phyloP scores from a whole-genome alignment of 1,284 basidiomycete species.

The Ceratobasidium sp. region DNA sequence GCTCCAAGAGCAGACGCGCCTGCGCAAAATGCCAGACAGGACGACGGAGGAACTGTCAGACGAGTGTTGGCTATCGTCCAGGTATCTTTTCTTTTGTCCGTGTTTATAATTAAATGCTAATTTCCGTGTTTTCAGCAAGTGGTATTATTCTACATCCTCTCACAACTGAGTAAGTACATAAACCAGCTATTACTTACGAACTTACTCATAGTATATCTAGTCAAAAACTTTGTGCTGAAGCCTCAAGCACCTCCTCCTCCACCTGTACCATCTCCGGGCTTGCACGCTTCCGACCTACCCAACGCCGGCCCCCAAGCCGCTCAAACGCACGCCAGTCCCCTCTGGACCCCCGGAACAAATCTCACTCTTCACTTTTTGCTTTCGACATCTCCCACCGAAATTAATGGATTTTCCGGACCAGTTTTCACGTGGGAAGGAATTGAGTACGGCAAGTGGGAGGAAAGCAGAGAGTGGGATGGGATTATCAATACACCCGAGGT shows the following conservation, averaged over 20 bases:
- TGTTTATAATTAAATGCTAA: slow-evolving; percentile 53
- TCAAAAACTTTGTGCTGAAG: slow-evolving; percentile 16
- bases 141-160: slow-evolving; percentile 32
- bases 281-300: slow-evolving; percentile 26
- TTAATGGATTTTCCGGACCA: slow-evolving; percentile 70
- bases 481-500: slow-evolving; percentile 81
- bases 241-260: slow-evolving; percentile 16
- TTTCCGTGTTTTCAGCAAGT: slow-evolving; percentile 71
- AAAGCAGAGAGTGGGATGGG: slow-evolving; percentile 73
- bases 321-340: slow-evolving; percentile 50
- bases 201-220: slow-evolving; percentile 2
- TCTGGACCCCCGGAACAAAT: slow-evolving; percentile 59
- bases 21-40: not conserved
- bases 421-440: slow-evolving; percentile 85
- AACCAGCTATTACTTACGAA: not conserved
- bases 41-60: slow-evolving; percentile 23
- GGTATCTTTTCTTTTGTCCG: slow-evolving; percentile 57
- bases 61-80: slow-evolving; percentile 62
- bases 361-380: slow-evolving; percentile 79
- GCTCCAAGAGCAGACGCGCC: slow-evolving; percentile 25
- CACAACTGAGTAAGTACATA: slow-evolving; percentile 39
- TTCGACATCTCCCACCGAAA: slow-evolving; percentile 70
- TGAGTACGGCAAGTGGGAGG: slow-evolving; percentile 84
- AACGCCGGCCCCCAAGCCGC: not conserved
- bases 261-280: slow-evolving; percentile 20